Percentiles rank a stretch among this genome's conserved stretches.
These are phyloP conservation scores for Didymosphaeria variabile DNA, from an alignment of 2,329 filamentous ascomycete genomes.

Conservation along the genomic window DNA sequence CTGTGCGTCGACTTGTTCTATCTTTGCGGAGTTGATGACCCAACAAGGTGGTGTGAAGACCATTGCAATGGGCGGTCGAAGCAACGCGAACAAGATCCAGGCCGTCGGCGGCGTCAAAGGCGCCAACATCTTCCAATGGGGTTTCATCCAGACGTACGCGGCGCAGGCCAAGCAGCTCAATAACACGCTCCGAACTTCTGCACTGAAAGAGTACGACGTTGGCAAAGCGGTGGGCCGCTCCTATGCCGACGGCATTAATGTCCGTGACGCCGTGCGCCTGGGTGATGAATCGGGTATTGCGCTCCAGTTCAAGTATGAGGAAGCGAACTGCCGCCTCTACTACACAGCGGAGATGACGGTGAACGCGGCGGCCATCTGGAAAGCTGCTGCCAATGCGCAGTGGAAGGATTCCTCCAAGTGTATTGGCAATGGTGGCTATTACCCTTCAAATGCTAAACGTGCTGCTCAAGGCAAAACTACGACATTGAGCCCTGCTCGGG, in stretches of 20 bases:
- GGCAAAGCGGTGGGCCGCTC: conserved; percentile 34
- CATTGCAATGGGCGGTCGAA: conserved; percentile 61
- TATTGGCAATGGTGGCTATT: conserved; percentile 34
- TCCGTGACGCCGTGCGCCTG: conserved; percentile 44
- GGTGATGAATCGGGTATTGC: conserved; percentile 45
- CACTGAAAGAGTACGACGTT: conserved; percentile 37
- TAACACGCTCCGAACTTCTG: conserved; percentile 36
- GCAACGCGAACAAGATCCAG: conserved; percentile 60
- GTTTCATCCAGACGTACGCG: conserved; percentile 42
- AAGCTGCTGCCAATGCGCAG: conserved; percentile 47
- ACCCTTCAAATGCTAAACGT: conserved; percentile 20
- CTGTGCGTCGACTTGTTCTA: conserved; percentile 67
- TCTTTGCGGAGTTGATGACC: conserved; percentile 65
- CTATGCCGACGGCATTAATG: conserved; percentile 38
- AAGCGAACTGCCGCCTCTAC: conserved; percentile 51
- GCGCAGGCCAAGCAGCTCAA: conserved; percentile 30
- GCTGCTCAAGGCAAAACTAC: conserved; percentile 28
- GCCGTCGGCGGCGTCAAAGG: conserved; percentile 65
- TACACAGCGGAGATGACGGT: conserved; percentile 54
- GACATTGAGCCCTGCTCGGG: conserved; percentile 32
- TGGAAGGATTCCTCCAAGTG: conserved; percentile 47
- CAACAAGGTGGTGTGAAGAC: conserved; percentile 63
- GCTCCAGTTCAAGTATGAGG: conserved; percentile 52
- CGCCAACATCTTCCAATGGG: conserved; percentile 48
- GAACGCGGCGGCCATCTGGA: conserved; percentile 49